Base-by-base conservation (phyloP, 495 filamentous ascomycete genomes). In the Neurospora sublineolata region DNA sequence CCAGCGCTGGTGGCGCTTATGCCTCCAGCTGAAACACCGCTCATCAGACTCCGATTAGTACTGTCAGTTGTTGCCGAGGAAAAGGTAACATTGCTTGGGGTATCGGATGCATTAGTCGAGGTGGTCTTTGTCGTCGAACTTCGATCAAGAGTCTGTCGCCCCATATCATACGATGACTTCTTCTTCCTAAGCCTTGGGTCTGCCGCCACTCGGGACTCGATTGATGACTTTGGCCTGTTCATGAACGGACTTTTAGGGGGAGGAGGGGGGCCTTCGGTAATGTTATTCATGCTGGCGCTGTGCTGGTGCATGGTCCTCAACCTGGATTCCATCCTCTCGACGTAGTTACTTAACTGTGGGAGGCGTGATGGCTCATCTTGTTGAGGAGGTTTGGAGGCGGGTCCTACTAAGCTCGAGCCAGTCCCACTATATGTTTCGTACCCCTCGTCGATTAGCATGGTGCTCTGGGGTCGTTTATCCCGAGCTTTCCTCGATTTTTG, bases 1-100 rank as follows among this genome's bases (percentile, higher is more conserved):
- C 94, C 96, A 18, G 95, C 95, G 79, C 94, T 97, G 0, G 96
- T 98, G 44, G 94, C 92, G 78, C 94, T 97, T 79, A 97, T 92
- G 2, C 87, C 94, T 18, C 93, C 91, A 1, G 96, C 96, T 60
- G 94, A 97, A 38, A 86, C 83, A 9, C 94, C 95, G 79, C 93
- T 97, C 95, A 98, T 97, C 41, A 98, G 75, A 77, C 93, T 97
- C 71, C 89, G 87, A 76, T 90, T 89, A 9, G 94, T 97, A 74
- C 86, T 86, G 69, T 90, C 88, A 0, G 93, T 95, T 75, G 87
- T 91, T 9, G 83, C 86, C 60, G 90, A 94, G 72, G 83, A 83
- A 76, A 89, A 90, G 8, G 92, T 94, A n/a, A 86, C 86, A 64
- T 85, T 89, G 73, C 91, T 94, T 72, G 89, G 86, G 37, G 87